phyloP scores from a whole-genome alignment of 1,139 yeast species.

The Geotrichum bryndzae region DNA sequence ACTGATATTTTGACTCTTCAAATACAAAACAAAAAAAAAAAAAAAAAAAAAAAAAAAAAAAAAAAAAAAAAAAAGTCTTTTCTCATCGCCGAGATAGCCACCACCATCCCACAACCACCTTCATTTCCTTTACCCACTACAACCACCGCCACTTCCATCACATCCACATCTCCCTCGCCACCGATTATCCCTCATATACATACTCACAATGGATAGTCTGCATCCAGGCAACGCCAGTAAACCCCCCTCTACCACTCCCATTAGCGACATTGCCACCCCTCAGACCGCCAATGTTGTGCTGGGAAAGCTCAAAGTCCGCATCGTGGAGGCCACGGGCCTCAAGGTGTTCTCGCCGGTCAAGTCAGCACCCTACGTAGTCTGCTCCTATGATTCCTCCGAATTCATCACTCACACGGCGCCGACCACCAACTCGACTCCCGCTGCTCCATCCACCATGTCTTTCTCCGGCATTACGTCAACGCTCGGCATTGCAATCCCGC shows the following conservation, averaged over 20 bases:
- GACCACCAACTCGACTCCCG: conserved; percentile 9
- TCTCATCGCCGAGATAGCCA: background rate
- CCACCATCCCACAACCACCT: background rate
- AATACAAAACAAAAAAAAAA: background rate
- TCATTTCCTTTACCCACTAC: background rate
- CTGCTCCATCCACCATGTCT: background rate
- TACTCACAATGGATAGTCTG: conserved; percentile 5
- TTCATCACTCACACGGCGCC: conserved; percentile 64
- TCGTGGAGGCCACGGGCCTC: conserved; percentile 71
- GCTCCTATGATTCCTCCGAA: conserved; percentile 89
- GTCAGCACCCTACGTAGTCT: conserved; percentile 83
- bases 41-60: background rate
- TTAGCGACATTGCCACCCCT: conserved; percentile 17
- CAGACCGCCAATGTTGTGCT: conserved; percentile 18
- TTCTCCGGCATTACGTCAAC: conserved; percentile 24
- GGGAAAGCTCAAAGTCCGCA: conserved; percentile 76
- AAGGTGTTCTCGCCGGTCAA: conserved; percentile 43
- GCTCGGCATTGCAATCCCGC: conserved; percentile 37
- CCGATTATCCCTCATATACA: background rate
- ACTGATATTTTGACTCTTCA: background rate
- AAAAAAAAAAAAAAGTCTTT: background rate
- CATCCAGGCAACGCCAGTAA: conserved; percentile 10
- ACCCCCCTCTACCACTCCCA: conserved; percentile 16
- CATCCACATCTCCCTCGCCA: background rate
- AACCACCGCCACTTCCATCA: background rate